phyloP scores from a whole-genome alignment of 2,329 filamentous ascomycete species.

The Trichoderma sp. region DNA sequence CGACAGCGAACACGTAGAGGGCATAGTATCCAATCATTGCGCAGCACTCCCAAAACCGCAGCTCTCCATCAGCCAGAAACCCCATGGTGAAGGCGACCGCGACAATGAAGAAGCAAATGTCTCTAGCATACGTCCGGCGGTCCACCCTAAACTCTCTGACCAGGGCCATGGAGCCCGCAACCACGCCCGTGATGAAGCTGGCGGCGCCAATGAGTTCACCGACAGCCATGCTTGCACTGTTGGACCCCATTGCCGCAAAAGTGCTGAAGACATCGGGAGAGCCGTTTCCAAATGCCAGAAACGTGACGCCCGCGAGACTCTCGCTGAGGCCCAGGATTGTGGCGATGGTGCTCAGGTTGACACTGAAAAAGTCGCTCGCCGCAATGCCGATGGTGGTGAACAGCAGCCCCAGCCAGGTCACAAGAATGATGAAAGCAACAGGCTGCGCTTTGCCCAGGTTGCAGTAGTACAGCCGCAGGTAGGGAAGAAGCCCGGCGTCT shows the following conservation, averaged over 20 bases:
- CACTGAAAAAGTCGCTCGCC: conserved; percentile 96
- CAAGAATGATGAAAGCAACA: conserved; percentile 76
- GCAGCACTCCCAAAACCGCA: conserved; percentile 87
- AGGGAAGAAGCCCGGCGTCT: conserved; percentile 86
- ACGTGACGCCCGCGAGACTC: conserved; percentile 93
- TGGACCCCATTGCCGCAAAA: conserved; percentile 95
- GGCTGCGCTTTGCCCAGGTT: conserved; percentile 67
- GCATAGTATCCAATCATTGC: conserved; percentile 90
- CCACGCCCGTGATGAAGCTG: conserved; percentile 93
- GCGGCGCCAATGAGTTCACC: conserved; percentile 95
- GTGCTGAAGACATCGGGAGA: conserved; percentile 98
- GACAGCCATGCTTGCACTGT: conserved; percentile 94
- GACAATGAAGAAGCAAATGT: conserved; percentile 89
- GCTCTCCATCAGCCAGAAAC: conserved; percentile 80
- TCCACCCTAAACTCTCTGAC: conserved; percentile 94
- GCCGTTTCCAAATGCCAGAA: conserved; percentile 95
- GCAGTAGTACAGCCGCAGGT: conserved; percentile 92
- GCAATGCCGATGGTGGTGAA: conserved; percentile 98
- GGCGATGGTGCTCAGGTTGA: conserved; percentile 93
- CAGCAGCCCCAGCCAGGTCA: conserved; percentile 82
- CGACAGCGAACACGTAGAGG: conserved; percentile 87
- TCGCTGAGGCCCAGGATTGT: conserved; percentile 90
- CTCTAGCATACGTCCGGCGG: conserved; percentile 84
- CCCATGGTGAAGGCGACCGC: conserved; percentile 85
- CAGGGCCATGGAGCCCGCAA: conserved; percentile 94